These are phyloP conservation scores for Globisporangium sylvaticum DNA, from an alignment of 352 stramenopile genomes.

Conservation along the genomic window DNA sequence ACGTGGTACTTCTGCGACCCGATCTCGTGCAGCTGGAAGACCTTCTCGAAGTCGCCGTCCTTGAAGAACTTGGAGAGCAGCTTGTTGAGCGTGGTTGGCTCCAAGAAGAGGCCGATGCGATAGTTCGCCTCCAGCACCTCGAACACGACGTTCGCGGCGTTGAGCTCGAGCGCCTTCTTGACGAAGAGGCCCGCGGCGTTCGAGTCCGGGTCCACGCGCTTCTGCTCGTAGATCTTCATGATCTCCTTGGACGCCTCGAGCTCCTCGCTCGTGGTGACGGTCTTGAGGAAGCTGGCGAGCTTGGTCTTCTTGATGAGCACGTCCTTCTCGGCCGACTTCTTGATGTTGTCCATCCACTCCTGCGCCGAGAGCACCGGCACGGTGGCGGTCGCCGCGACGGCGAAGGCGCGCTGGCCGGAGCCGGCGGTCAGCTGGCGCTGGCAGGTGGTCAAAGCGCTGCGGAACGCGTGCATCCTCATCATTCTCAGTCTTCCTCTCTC, in stretches of 20 bases:
- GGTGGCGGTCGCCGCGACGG: slow-evolving; percentile 20
- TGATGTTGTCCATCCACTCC: slow-evolving; percentile 84
- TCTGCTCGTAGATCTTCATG: slow-evolving; percentile 87
- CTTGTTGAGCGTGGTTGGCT: slow-evolving; percentile 80
- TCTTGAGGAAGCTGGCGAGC: slow-evolving; percentile 80
- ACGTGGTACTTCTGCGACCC: slow-evolving; percentile 75
- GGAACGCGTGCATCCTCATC: slow-evolving; percentile 63
- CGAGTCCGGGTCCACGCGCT: slow-evolving; percentile 74
- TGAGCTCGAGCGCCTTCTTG: slow-evolving; percentile 81
- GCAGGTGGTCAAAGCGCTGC: slow-evolving; percentile 48
- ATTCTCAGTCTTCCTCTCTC: slow-evolving; percentile 14
- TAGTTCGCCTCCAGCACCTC: slow-evolving; percentile 81
- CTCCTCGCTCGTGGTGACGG: slow-evolving; percentile 75
- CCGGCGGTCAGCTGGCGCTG: slow-evolving; percentile 34
- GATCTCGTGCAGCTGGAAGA: slow-evolving; percentile 75
- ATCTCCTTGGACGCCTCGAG: slow-evolving; percentile 79
- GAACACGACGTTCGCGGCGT: slow-evolving; percentile 64
- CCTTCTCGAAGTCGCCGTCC: slow-evolving; percentile 72
- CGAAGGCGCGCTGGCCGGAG: slow-evolving; percentile 35
- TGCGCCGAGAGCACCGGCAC: slow-evolving; percentile 51
- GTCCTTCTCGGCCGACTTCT: slow-evolving; percentile 63
- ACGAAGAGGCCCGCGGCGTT: slow-evolving; percentile 75
- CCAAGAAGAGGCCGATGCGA: slow-evolving; percentile 78
- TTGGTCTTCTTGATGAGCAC: slow-evolving; percentile 82
- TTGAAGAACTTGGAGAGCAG: slow-evolving; percentile 80